A percentile compares a stretch with the other conserved stretches of the same genome.
Conservation (phyloP, 352 stramenopile genomes). For the Phytopythium sindhum region DNA sequence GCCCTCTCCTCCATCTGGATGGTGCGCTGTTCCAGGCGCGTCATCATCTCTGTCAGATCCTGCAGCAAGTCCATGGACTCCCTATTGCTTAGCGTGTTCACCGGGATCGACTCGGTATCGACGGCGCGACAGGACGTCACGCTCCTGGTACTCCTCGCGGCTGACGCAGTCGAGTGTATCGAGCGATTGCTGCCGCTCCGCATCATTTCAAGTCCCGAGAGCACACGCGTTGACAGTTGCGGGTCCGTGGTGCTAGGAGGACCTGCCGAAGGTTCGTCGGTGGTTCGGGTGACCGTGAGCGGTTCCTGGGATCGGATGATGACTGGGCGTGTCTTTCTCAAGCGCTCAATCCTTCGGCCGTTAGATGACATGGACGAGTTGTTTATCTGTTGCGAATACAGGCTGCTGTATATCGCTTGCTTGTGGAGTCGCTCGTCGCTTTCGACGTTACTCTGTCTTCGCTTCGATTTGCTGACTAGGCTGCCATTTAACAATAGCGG, state of each 20-base stretch:
- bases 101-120: not conserved
- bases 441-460: not conserved
- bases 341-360: not conserved
- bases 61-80: constrained; percentile 3
- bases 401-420: not conserved
- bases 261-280: not conserved
- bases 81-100: not conserved
- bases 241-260: not conserved
- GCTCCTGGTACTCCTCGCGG: not conserved
- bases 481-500: not conserved
- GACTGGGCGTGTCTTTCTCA: not conserved
- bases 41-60: constrained; percentile 4
- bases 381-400: not conserved
- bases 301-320: not conserved
- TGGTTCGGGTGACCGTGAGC: not conserved
- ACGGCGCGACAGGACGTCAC: not conserved
- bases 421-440: not conserved
- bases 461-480: not conserved
- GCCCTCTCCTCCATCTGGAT: constrained; percentile 1
- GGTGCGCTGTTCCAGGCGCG: constrained; percentile 9
- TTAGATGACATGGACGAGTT: constrained; percentile 9
- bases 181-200: not conserved
- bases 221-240: not conserved
- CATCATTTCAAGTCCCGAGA: not conserved
- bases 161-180: not conserved